phyloP scores from a whole-genome alignment of 345 rosid genomes.

The Dipteronia sinensis region DNA sequence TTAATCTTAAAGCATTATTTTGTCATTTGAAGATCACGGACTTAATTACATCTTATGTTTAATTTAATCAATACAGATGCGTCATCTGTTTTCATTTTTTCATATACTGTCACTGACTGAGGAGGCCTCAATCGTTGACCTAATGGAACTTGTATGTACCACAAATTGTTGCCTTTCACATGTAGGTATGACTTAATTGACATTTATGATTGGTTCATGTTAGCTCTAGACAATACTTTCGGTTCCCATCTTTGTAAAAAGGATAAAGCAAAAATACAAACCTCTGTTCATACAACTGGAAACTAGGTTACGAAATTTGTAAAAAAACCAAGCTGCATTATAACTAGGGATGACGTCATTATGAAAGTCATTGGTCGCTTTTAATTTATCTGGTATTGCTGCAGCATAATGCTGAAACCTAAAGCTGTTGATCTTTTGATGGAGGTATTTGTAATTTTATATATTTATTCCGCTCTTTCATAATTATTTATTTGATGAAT shows the following conservation, averaged over 20 bases:
- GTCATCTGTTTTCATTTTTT: neutral
- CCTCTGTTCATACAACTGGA: neutral
- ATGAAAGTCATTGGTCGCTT: neutral
- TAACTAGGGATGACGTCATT: neutral
- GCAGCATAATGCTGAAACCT: slow-evolving; percentile 96
- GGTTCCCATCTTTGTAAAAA: neutral
- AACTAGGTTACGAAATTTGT: neutral
- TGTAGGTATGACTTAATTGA: slow-evolving; percentile 59
- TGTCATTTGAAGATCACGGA: neutral
- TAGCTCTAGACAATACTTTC: too few relatives aligned
- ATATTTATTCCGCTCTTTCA: neutral
- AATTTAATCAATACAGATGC: neutral
- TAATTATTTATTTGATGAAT: neutral
- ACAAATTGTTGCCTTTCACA: slow-evolving; percentile 92
- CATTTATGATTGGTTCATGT: neutral
- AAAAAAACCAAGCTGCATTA: neutral
- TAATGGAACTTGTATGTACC: slow-evolving; percentile 69
- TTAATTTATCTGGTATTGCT: slow-evolving; percentile 19
- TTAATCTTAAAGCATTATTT: neutral
- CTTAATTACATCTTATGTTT: neutral
- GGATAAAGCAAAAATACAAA: neutral
- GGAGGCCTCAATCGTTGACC: slow-evolving; percentile 60
- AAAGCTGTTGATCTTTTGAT: slow-evolving; percentile 97
- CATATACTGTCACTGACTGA: slow-evolving; percentile 47
- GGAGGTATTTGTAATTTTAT: slow-evolving; percentile 52